A percentile compares a stretch with the other conserved stretches of the same genome.
phyloP scores from a whole-genome alignment of 2,329 filamentous ascomycete genomes.

The Sporothrix curviconia region DNA sequence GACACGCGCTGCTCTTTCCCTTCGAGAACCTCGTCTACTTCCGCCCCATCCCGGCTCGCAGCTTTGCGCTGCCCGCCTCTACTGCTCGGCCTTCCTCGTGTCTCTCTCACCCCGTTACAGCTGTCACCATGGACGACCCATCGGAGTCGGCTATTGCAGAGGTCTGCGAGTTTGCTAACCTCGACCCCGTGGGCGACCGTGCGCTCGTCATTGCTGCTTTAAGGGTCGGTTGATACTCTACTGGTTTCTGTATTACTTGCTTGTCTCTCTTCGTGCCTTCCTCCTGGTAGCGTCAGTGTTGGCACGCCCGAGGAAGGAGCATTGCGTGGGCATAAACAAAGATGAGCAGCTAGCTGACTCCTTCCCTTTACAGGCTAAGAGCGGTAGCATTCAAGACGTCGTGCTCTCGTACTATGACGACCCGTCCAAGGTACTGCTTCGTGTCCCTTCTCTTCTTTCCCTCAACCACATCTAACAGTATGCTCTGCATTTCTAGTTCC shows the following conservation, averaged over 20 bases:
- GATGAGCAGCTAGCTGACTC: background rate
- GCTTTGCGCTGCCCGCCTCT: slow-evolving; percentile 5
- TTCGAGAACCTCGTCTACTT: background rate
- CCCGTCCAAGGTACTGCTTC: slow-evolving; percentile 31
- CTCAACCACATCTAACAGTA: background rate
- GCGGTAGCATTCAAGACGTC: slow-evolving; percentile 42
- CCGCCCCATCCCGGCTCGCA: background rate
- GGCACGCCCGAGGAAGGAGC: background rate
- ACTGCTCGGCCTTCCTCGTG: background rate
- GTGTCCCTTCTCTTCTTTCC: no score
- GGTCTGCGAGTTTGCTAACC: slow-evolving; percentile 37
- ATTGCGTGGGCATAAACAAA: background rate
- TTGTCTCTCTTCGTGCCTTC: background rate
- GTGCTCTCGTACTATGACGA: slow-evolving; percentile 48
- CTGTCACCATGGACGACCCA: slow-evolving; percentile 28
- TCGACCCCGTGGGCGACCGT: slow-evolving; percentile 32
- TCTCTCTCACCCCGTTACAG: background rate
- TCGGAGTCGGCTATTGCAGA: slow-evolving; percentile 30
- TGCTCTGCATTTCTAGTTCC: slow-evolving; percentile 31
- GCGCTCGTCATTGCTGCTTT: slow-evolving; percentile 35
- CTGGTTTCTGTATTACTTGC: background rate
- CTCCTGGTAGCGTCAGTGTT: background rate
- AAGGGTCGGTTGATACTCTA: slow-evolving; percentile 23
- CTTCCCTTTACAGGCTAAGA: slow-evolving; percentile 32
- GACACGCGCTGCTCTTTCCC: background rate